These are phyloP conservation scores for Jaapia argillacea DNA, from an alignment of 768 basidiomycete genomes.

Conservation along the genomic window DNA sequence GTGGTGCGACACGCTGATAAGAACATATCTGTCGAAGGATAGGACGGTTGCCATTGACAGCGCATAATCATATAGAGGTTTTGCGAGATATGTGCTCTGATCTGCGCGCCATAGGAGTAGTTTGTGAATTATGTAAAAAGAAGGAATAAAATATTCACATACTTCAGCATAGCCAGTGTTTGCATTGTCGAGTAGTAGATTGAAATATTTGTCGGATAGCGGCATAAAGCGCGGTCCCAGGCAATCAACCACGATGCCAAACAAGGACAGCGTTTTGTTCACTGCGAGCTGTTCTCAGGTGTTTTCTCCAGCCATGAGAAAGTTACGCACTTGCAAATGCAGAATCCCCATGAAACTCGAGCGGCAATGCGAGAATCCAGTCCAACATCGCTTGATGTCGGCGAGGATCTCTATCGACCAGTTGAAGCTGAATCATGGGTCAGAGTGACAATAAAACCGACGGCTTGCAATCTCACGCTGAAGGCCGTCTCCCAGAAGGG, in stretches of 20 bases:
- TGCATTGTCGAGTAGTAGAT: slow-evolving; percentile 64
- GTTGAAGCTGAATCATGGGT: slow-evolving; percentile 16
- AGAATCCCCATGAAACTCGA: slow-evolving; percentile 80
- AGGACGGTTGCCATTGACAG: slow-evolving; percentile 61
- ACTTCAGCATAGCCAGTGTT: slow-evolving; percentile 85
- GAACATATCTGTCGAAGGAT: slow-evolving; percentile 44
- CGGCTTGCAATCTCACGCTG: slow-evolving; percentile 27
- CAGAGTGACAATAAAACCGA: not conserved
- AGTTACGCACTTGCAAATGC: slow-evolving; percentile 67
- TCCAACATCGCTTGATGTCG: slow-evolving; percentile 62
- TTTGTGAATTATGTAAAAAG: slow-evolving; percentile 6
- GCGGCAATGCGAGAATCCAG: slow-evolving; percentile 65
- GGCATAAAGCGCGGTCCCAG: slow-evolving; percentile 59
- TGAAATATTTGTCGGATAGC: slow-evolving; percentile 56
- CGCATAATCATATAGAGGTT: slow-evolving; percentile 47
- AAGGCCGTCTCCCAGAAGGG: slow-evolving; percentile 65
- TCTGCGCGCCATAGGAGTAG: no score
- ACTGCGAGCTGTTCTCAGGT: slow-evolving; percentile 32
- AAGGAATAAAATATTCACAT: slow-evolving; percentile 9
- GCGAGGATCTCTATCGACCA: slow-evolving; percentile 72
- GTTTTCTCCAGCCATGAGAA: not conserved
- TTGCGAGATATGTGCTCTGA: slow-evolving; percentile 60
- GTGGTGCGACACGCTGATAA: slow-evolving; percentile 40
- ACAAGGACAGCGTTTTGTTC: slow-evolving; percentile 61
- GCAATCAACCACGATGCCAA: slow-evolving; percentile 57